phyloP scores from a whole-genome alignment of 129 eudicot genomes.

The Escallonia herrerae region DNA sequence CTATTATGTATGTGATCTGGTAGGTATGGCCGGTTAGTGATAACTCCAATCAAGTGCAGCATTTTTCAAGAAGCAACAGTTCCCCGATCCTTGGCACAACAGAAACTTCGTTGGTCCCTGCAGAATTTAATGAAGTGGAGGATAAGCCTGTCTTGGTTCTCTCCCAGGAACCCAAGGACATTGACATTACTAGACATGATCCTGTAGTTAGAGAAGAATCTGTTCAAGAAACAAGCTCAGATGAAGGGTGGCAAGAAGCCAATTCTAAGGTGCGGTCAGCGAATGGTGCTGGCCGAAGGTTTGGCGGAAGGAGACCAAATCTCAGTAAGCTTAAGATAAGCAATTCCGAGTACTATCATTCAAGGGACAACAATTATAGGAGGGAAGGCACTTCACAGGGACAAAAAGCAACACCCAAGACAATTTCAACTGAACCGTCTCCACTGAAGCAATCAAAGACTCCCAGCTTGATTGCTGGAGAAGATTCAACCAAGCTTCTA shows the following conservation, averaged over 20 bases:
- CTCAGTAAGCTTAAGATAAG: conserved; percentile 55
- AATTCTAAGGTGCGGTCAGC: conserved; percentile 67
- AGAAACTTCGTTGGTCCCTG: conserved; percentile 26
- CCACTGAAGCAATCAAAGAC: conserved; percentile 39
- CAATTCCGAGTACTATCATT: conserved; percentile 25
- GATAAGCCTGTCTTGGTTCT: conserved; percentile 26
- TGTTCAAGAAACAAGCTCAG: conserved; percentile 54
- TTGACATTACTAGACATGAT: conserved; percentile 17
- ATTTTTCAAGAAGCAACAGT: conserved; percentile 31
- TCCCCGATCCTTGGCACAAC: conserved; percentile 11
- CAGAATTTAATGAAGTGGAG: conserved; percentile 28
- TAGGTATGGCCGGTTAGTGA: conserved; percentile 63
- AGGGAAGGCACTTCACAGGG: conserved; percentile 39
- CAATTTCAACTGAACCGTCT: conserved; percentile 35
- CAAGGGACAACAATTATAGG: conserved; percentile 34
- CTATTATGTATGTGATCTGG: conserved; percentile 7
- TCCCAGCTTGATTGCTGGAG: conserved; percentile 21
- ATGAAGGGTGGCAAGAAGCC: conserved; percentile 99
- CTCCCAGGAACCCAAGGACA: conserved; percentile 23
- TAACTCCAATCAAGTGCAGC: conserved; percentile 40
- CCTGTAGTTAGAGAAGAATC: conserved; percentile 31
- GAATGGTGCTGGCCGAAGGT: conserved; percentile 47
- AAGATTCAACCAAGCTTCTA: conserved; percentile 34
- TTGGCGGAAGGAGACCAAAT: conserved; percentile 53
- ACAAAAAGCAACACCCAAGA: conserved; percentile 44